Evolutionary conservation across 768 basidiomycete species (phyloP).

Genomic region (Tylopilus subfusipes): DNA sequence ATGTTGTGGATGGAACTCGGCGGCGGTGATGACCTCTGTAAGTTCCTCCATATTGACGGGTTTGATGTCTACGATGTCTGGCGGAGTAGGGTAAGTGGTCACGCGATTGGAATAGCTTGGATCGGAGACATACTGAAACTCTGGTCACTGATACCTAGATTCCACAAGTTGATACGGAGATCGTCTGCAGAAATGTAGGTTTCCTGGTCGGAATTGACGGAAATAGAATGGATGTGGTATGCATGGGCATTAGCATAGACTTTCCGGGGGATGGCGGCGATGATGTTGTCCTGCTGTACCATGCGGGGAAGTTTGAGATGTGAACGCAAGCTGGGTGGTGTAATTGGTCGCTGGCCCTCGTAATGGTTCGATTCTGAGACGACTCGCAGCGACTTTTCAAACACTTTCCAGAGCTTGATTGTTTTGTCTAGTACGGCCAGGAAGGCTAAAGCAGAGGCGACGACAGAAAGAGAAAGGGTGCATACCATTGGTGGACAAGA

Average conservation of each 20-base stretch:
- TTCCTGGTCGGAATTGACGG: conserved; percentile 98
- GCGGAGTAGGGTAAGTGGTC: conserved; percentile 4
- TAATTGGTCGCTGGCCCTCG: conserved; percentile 69
- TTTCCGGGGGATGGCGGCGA: conserved; percentile 97
- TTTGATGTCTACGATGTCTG: conserved; percentile 99
- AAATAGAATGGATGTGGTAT: conserved; percentile 99
- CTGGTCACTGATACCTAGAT: conserved; percentile 96
- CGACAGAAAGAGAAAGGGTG: not conserved
- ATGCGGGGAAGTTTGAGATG: conserved; percentile 87
- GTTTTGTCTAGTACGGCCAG: conserved; percentile 77
- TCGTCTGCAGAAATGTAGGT: conserved; percentile 99
- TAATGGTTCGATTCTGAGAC: conserved; percentile 95
- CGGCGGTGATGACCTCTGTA: conserved; percentile 99
- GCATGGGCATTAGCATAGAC: conserved; percentile 99
- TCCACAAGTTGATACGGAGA: conserved; percentile 96
- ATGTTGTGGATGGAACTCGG: conserved; percentile 95
- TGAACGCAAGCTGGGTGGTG: conserved; percentile 52
- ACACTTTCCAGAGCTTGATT: conserved; percentile 99
- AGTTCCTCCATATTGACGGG: conserved; percentile 99
- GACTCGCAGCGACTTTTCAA: conserved; percentile 93
- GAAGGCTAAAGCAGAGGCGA: not conserved
- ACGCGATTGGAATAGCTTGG: not conserved
- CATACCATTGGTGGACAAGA: conserved; percentile 94
- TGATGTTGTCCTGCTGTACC: conserved; percentile 94
- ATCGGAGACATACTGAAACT: conserved; percentile 82